Conservation (phyloP, 176 grass and related monocot species). For the barley (Hordeum vulgare) region MorexV3_pseudomolecules_assembly NC_058521.1:5832512-5833011, state of each 20-base stretch:
- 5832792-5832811: neutral
- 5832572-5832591: neutral
- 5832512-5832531: slow-evolving; percentile 12
- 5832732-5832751: neutral
- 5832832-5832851: neutral
- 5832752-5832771: neutral
- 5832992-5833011: slow-evolving; percentile 92
- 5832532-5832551: neutral
- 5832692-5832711: neutral
- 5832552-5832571: neutral
- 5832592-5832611: neutral
- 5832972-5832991: slow-evolving; percentile 99
- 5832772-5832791: neutral
- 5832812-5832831: neutral
- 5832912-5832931: neutral
- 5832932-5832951: slow-evolving; percentile 94
- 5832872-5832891: neutral
- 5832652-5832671: neutral
- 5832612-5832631: neutral
- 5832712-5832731: neutral
- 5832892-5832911: neutral
- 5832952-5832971: slow-evolving; percentile 95
- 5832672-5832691: neutral
- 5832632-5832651: neutral
- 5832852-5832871: neutral